Evolutionary conservation across 1,284 basidiomycete genomes (phyloP).

Genomic region (Ustilago shanxiensis): DNA sequence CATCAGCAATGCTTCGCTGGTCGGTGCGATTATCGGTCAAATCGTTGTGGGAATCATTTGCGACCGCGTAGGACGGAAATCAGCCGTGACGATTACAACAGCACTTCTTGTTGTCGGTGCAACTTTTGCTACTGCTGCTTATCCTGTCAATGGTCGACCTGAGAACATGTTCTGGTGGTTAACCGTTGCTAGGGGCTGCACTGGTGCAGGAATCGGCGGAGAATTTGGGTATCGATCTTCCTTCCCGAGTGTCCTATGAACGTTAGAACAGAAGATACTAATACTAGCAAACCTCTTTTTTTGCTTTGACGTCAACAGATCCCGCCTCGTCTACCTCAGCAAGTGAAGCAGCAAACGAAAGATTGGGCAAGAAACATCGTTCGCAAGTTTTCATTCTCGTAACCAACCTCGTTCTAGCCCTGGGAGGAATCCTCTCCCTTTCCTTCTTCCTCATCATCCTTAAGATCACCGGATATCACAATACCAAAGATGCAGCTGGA

Average conservation of each 20-base stretch:
- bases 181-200: constrained; percentile 77
- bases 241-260: too few relatives aligned
- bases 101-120: constrained; percentile 79
- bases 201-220: constrained; percentile 78
- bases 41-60: constrained; percentile 78
- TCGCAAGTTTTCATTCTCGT: constrained; percentile 83
- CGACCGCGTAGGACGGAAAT: constrained; percentile 76
- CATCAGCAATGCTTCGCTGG: constrained; percentile 80
- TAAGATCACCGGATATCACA: constrained; percentile 70
- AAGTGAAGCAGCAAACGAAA: constrained; percentile 81
- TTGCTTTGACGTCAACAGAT: constrained; percentile 79
- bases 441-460: constrained; percentile 82
- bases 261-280: too few relatives aligned
- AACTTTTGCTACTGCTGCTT: constrained; percentile 79
- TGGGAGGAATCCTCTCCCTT: constrained; percentile 77
- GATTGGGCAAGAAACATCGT: constrained; percentile 74
- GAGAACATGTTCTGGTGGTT: constrained; percentile 81
- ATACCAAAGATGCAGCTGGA: constrained; percentile 71
- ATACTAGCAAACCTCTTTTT: too few relatives aligned
- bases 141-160: constrained; percentile 75
- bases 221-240: too few relatives aligned
- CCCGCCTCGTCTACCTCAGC: constrained; percentile 74
- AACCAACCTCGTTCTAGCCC: constrained; percentile 73
- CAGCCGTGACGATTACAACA: constrained; percentile 74
- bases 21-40: constrained; percentile 79